A percentile compares a stretch with the other conserved stretches of the same genome.
Evolutionary conservation across 331 rosid genomes (phyloP).

Genomic region (Phaseolus coccineus): DNA sequence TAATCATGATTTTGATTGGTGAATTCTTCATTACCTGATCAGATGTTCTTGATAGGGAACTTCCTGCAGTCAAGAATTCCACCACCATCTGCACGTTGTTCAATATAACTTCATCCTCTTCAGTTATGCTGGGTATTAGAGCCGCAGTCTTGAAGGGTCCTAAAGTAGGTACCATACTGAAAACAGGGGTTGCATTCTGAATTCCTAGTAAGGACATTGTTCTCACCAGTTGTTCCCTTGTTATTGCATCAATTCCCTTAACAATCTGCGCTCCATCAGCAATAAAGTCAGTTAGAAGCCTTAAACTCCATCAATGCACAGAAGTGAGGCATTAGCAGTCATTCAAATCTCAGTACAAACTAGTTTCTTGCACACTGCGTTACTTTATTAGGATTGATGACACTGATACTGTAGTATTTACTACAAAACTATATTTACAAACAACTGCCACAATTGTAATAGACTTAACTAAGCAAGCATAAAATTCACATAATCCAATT

Average conservation of each 20-base stretch:
- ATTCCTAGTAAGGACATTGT: conserved; percentile 75
- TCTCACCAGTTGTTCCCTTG: conserved; percentile 93
- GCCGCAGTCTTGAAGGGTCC: conserved; percentile 84
- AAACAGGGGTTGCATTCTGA: conserved; percentile 78
- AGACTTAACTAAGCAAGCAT: neutral
- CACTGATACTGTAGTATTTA: neutral
- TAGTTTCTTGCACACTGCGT: neutral
- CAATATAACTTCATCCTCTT: conserved; percentile 89
- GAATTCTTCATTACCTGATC: conserved; percentile 63
- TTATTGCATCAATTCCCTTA: conserved; percentile 93
- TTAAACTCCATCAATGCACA: conserved; percentile 31
- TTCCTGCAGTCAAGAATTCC: conserved; percentile 88
- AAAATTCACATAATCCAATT: neutral
- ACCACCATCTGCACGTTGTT: conserved; percentile 89
- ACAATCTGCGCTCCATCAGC: conserved; percentile 71
- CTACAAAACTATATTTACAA: neutral
- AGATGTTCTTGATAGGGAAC: conserved; percentile 68
- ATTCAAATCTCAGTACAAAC: neutral
- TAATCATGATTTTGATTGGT: conserved; percentile 3
- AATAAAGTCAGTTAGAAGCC: conserved; percentile 34
- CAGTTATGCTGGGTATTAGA: conserved; percentile 80
- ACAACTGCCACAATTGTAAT: neutral
- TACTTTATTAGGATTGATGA: neutral
- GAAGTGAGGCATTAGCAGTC: neutral
- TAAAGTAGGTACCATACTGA: conserved; percentile 84